A percentile compares a stretch with the other conserved stretches of the same genome.
Evolutionary conservation across 2,329 filamentous ascomycete species (phyloP).

Genomic region (Stachybotrys echinatus): DNA sequence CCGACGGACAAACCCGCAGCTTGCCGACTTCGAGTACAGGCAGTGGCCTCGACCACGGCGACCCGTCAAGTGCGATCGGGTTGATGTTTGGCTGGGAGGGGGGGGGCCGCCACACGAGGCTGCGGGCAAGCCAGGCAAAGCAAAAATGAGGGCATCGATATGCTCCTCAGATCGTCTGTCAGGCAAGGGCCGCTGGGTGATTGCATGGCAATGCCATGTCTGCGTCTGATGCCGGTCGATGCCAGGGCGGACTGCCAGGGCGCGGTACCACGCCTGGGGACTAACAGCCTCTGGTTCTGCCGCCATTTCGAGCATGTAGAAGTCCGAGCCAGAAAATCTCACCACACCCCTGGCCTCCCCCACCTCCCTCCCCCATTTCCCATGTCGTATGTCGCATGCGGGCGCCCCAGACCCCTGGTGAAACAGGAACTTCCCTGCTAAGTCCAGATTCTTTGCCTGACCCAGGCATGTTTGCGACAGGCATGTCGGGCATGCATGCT

Average conservation of each 20-base stretch:
- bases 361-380: slow-evolving; percentile 15
- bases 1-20: not conserved
- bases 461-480: slow-evolving; percentile 40
- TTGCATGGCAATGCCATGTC: not conserved
- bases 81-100: too few relatives aligned
- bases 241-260: not conserved
- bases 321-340: not conserved
- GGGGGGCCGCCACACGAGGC: not conserved
- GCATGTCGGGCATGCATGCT: slow-evolving; percentile 12
- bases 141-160: not conserved
- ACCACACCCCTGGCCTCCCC: not conserved
- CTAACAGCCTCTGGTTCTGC: not conserved
- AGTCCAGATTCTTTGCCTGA: slow-evolving; percentile 36
- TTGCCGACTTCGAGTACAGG: not conserved
- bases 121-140: not conserved
- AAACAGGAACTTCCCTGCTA: slow-evolving; percentile 48
- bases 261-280: not conserved
- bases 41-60: not conserved
- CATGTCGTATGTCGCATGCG: slow-evolving; percentile 10
- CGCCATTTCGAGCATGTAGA: not conserved
- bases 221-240: not conserved
- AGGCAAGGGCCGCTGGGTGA: not conserved
- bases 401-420: slow-evolving; percentile 38
- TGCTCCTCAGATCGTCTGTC: not conserved
- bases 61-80: too few relatives aligned